phyloP scores from a whole-genome alignment of 768 basidiomycete genomes.

The Termitomyces sp. region DNA sequence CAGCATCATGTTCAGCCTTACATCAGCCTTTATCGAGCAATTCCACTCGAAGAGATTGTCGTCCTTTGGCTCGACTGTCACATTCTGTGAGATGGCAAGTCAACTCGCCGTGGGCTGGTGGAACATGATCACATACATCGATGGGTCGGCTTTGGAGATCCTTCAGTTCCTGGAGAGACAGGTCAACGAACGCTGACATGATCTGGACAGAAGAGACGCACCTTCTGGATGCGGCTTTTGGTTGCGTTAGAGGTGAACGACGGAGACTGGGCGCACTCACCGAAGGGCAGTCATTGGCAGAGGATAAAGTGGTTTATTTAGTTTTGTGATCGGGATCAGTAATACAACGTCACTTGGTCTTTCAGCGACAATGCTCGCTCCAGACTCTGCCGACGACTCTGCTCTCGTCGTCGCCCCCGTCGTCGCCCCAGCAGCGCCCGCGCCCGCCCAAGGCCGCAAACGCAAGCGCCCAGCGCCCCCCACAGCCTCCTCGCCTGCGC shows the following conservation, averaged over 20 bases:
- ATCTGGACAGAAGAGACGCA: slow-evolving; percentile 16
- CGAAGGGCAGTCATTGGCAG: slow-evolving; percentile 27
- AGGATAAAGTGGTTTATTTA: not conserved
- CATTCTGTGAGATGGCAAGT: slow-evolving; percentile 36
- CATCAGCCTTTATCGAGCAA: slow-evolving; percentile 68
- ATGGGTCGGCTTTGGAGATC: slow-evolving; percentile 60
- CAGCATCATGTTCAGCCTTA: slow-evolving; percentile 25
- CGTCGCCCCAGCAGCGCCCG: not conserved
- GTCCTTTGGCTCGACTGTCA: slow-evolving; percentile 58
- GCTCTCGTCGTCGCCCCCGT: not conserved
- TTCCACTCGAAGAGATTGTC: slow-evolving; percentile 77
- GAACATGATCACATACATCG: slow-evolving; percentile 36
- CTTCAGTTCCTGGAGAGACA: slow-evolving; percentile 50
- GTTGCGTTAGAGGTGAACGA: slow-evolving; percentile 18
- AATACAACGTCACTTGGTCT: not conserved
- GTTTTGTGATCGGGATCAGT: not conserved
- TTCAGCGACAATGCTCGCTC: not conserved
- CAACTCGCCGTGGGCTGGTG: slow-evolving; percentile 9
- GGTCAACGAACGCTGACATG: not conserved
- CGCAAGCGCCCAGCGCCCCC: slow-evolving; percentile 49
- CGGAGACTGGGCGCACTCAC: not conserved
- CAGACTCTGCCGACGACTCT: slow-evolving; percentile 16
- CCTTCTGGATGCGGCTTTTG: slow-evolving; percentile 71
- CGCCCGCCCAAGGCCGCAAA: slow-evolving; percentile 36
- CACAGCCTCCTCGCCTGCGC: slow-evolving; percentile 51